A percentile compares a stretch with the other conserved stretches of the same genome.
These are phyloP conservation scores for Epichloe glyceriae DNA, from an alignment of 2,329 filamentous ascomycete species.

Conservation along the genomic window DNA sequence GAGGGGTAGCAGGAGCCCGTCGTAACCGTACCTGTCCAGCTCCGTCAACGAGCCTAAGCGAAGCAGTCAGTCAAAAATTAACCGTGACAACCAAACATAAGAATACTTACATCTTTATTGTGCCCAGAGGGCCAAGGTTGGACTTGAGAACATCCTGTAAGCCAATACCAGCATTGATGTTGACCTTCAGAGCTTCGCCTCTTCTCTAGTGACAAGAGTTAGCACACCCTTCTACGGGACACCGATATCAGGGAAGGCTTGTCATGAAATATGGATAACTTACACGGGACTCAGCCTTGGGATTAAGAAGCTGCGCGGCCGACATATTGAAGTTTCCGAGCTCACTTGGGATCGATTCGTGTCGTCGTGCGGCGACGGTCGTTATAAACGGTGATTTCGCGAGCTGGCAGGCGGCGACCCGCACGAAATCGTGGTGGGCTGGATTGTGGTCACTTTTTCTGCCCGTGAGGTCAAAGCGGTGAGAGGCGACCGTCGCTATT, in stretches of 20 bases:
- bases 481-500: slow-evolving; percentile 1
- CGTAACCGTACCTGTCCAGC: slow-evolving; percentile 45
- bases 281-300: slow-evolving; percentile 95
- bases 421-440: slow-evolving; percentile 16
- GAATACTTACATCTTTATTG: slow-evolving; percentile 72
- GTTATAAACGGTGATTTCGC: slow-evolving; percentile 13
- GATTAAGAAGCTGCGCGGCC: slow-evolving; percentile 94
- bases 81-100: neutral
- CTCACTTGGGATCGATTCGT: slow-evolving; percentile 7
- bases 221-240: slow-evolving; percentile 10
- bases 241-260: neutral
- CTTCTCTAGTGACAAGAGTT: slow-evolving; percentile 50
- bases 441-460: slow-evolving; percentile 19
- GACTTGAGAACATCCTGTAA: slow-evolving; percentile 90
- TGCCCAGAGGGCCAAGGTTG: slow-evolving; percentile 85
- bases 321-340: slow-evolving; percentile 50
- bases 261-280: slow-evolving; percentile 22
- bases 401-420: slow-evolving; percentile 17
- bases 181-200: slow-evolving; percentile 92
- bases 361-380: slow-evolving; percentile 8
- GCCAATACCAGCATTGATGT: slow-evolving; percentile 93
- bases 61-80: neutral
- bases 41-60: slow-evolving; percentile 51
- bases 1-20: slow-evolving; percentile 13
- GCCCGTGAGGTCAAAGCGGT: slow-evolving; percentile 20